Evolutionary conservation across 2,329 filamentous ascomycete genomes (phyloP), one percentile per base, ranked within the genome.

Genomic region (Onygenales sp.): DNA sequence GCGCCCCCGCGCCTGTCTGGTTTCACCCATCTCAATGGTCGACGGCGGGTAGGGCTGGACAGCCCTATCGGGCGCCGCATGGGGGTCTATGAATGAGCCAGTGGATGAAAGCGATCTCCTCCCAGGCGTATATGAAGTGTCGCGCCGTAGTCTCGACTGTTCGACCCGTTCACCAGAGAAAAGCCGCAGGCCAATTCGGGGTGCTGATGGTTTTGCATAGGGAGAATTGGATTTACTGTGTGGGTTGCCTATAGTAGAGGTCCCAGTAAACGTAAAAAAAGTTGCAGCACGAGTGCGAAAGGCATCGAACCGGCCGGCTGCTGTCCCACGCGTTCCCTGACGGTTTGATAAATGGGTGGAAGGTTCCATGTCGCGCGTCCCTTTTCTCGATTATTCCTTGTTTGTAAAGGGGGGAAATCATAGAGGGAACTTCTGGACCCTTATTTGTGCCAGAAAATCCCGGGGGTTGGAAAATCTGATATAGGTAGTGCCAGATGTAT

Each of bases 51-150:
- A 53, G 7, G 59, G 56, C 11, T 32, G 54, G 13, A 57, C 48
- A 35, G 33, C 54, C 3, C 42, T 51, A 31, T 27, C 14, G 10
- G 51, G 54, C 27, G 60, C 54, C 14, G 57, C 52, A 31, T 52
- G 46, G 13, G 56, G 51, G 47, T 64, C 61, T 39, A 64, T 62
- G 35, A 63, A 51, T 11, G 63, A 61, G 14, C 59, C 57, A 33
- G 59, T 62, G 8, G 63, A 64, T 5, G 53, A 46, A 17, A 53
- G 52, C 8, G 61, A 60, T 52, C 64, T 58, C 27, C 56, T 53
- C 17, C 41, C 46, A 17, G 43, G 13, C 17, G 42, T n/a, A n/a
- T 43, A 5, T 27, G 21, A 27, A 27, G 5, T 36, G 10, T 51
- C 38, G 32, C 42, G 52, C n/a, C 36, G 43, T 17, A 11, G 32